phyloP scores from a whole-genome alignment of 805 yeast species.

The Nakazawaea ishiwadae region DNA sequence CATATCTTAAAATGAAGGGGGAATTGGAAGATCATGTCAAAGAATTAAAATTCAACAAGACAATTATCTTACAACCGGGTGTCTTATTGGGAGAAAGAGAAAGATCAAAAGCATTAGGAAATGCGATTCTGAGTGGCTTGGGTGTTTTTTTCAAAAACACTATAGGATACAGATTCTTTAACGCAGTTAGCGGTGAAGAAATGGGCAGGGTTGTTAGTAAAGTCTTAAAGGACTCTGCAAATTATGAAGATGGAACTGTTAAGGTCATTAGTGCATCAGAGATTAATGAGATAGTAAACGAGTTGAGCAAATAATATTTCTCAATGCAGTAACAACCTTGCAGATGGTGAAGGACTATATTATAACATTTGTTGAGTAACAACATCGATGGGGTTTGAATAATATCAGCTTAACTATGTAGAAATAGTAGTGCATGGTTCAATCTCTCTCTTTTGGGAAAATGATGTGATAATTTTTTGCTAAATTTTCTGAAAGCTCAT shows the following conservation, averaged over 20 bases:
- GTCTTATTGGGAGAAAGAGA: slow-evolving; percentile 60
- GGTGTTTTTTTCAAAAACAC: slow-evolving; percentile 30
- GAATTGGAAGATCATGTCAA: slow-evolving; percentile 65
- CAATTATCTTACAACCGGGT: slow-evolving; percentile 80
- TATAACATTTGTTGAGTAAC: background rate
- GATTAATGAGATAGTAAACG: slow-evolving; percentile 1
- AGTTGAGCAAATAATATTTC: background rate
- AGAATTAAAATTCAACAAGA: slow-evolving; percentile 60
- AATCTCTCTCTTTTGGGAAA: background rate
- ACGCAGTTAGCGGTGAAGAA: slow-evolving; percentile 61
- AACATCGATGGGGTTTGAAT: slow-evolving; percentile 1
- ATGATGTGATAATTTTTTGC: slow-evolving; percentile 11
- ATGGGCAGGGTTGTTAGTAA: slow-evolving; percentile 55
- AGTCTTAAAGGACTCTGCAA: slow-evolving; percentile 3
- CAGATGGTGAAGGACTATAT: background rate
- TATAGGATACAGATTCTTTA: slow-evolving; percentile 22
- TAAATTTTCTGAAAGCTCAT: background rate
- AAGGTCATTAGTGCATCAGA: slow-evolving; percentile 1
- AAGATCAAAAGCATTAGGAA: slow-evolving; percentile 32
- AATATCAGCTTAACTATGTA: no score
- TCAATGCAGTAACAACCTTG: background rate
- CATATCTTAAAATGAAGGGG: slow-evolving; percentile 70
- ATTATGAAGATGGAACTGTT: slow-evolving; percentile 11
- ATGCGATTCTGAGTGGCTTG: slow-evolving; percentile 26
- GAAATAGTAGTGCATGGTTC: background rate